Conservation (phyloP, 805 yeast species). For the Candida boleticola region DNA sequence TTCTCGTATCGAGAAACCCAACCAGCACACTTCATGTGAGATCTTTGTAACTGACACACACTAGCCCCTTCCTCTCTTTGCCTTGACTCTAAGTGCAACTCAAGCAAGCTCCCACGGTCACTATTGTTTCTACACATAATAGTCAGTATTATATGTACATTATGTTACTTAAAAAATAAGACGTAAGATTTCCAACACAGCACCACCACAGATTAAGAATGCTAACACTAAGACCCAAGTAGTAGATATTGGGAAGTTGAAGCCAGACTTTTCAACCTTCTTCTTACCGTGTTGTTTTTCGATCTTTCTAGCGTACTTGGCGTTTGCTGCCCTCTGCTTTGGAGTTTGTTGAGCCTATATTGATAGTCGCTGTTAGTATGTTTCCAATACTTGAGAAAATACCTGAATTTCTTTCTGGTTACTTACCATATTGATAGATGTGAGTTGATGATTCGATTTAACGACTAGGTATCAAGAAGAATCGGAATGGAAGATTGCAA, state of each 20-base stretch:
- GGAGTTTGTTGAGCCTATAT: conserved; percentile 80
- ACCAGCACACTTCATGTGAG: too few species aligned
- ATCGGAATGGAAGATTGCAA: too few species aligned
- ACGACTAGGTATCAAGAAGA: too few species aligned
- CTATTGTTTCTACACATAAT: too few species aligned
- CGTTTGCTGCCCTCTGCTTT: conserved; percentile 83
- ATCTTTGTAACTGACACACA: too few species aligned
- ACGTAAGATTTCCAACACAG: conserved; percentile 65
- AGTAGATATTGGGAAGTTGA: conserved; percentile 54
- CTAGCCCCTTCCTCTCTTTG: too few species aligned
- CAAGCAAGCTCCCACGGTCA: too few species aligned
- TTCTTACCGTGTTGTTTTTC: conserved; percentile 76
- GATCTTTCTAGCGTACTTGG: conserved; percentile 71
- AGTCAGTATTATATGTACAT: conserved; percentile 3
- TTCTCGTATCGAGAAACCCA: too few species aligned
- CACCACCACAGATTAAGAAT: conserved; percentile 81
- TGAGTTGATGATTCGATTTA: too few species aligned
- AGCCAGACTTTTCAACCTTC: conserved; percentile 37
- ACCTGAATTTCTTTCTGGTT: neutral
- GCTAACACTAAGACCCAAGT: conserved; percentile 61
- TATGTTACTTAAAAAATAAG: conserved; percentile 42
- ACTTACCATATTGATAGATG: neutral
- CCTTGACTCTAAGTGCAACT: too few species aligned
- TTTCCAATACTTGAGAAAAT: neutral
- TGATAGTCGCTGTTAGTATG: too few species aligned